phyloP scores from a whole-genome alignment of 192 early-diverging fungal genomes.

The Coemansia reversa region DNA sequence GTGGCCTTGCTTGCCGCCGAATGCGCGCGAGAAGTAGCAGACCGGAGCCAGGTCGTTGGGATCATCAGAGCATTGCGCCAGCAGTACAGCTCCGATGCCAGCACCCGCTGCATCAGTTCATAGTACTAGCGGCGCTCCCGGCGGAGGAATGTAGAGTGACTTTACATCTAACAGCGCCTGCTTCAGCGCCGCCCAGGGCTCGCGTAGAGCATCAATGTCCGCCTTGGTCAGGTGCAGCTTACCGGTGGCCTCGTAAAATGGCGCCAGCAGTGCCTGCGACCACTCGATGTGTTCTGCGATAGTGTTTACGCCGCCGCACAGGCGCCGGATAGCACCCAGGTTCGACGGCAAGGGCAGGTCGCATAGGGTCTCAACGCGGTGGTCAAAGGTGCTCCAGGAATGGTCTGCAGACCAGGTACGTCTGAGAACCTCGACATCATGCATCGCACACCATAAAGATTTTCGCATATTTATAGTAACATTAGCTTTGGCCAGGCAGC shows the following conservation, averaged over 20 bases:
- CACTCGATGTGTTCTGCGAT: constrained; percentile 23
- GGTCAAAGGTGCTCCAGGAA: constrained; percentile 7
- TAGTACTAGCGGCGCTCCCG: too few species aligned
- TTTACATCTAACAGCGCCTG: not conserved
- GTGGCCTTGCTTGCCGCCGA: not conserved
- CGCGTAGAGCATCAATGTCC: constrained; percentile 1
- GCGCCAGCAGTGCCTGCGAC: constrained; percentile 19
- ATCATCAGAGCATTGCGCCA: constrained; percentile 16
- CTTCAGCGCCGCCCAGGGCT: constrained; percentile 15
- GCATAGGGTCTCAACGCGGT: not conserved
- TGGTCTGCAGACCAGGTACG: constrained; percentile 4
- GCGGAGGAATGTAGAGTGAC: too few species aligned
- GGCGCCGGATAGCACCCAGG: constrained; percentile 1
- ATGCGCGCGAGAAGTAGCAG: constrained; percentile 22
- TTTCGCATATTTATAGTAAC: constrained; percentile 21
- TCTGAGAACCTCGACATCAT: constrained; percentile 11
- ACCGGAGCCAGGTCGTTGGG: constrained; percentile 17
- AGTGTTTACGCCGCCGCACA: constrained; percentile 24
- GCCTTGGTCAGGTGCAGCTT: constrained; percentile 3
- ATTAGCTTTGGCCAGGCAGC: constrained; percentile 5
- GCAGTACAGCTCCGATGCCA: not conserved
- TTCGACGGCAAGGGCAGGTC: constrained; percentile 14
- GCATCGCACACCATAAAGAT: constrained; percentile 8
- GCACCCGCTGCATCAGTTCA: too few species aligned
- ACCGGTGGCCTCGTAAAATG: constrained; percentile 20